phyloP scores from a whole-genome alignment of 2,329 filamentous ascomycete species.

The Mollisia scopiformis region DNA sequence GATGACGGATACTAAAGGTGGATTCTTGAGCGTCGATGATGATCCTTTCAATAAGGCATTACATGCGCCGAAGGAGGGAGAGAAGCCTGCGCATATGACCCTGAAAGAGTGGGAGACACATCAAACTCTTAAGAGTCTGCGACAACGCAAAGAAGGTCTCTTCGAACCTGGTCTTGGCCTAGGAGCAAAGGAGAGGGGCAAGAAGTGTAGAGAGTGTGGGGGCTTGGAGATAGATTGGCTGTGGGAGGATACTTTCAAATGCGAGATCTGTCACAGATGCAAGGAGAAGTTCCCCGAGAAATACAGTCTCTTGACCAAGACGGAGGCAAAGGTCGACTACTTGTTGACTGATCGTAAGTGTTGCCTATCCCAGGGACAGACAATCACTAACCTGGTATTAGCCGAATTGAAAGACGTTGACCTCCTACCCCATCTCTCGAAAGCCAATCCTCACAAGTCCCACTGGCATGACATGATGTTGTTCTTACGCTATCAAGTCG shows the following conservation, averaged over 20 bases:
- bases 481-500: slow-evolving; percentile 90
- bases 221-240: slow-evolving; percentile 91
- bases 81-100: slow-evolving; percentile 86
- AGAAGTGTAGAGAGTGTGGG: slow-evolving; percentile 82
- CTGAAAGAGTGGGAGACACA: slow-evolving; percentile 88
- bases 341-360: slow-evolving; percentile 84
- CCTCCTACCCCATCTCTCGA: slow-evolving; percentile 82
- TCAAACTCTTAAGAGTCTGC: slow-evolving; percentile 73
- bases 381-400: slow-evolving; percentile 36
- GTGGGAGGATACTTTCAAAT: slow-evolving; percentile 84
- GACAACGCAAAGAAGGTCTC: slow-evolving; percentile 74
- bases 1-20: slow-evolving; percentile 98
- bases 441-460: slow-evolving; percentile 92
- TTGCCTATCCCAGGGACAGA: not conserved
- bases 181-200: slow-evolving; percentile 66
- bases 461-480: slow-evolving; percentile 99
- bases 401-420: slow-evolving; percentile 90
- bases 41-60: slow-evolving; percentile 87
- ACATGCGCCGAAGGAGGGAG: slow-evolving; percentile 56
- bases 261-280: slow-evolving; percentile 77
- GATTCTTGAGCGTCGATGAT: slow-evolving; percentile 88
- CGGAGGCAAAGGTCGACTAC: slow-evolving; percentile 94
- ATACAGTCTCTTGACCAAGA: slow-evolving; percentile 95
- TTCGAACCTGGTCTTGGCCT: slow-evolving; percentile 85
- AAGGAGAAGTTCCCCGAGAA: slow-evolving; percentile 91